phyloP scores from a whole-genome alignment of 2,329 filamentous ascomycete genomes.

The Claviceps humidiphila region DNA sequence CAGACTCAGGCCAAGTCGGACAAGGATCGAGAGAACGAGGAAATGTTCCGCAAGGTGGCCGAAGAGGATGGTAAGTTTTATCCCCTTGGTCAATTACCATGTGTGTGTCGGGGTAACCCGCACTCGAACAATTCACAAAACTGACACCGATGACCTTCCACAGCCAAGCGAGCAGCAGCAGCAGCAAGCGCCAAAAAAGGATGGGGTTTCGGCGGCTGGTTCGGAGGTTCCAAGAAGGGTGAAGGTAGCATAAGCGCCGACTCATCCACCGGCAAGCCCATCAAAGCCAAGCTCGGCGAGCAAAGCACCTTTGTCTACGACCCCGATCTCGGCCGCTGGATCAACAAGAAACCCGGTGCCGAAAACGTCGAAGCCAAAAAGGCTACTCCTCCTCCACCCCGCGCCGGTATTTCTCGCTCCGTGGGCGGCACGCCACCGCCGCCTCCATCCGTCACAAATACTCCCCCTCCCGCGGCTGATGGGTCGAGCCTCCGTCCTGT shows the following conservation, averaged over 20 bases:
- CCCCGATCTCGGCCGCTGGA: constrained; percentile 91
- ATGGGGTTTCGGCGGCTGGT: constrained; percentile 80
- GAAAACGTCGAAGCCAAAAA: constrained; percentile 45
- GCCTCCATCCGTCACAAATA: constrained; percentile 28
- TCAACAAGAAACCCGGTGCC: constrained; percentile 81
- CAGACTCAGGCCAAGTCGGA: constrained; percentile 50
- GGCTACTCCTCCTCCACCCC: constrained; percentile 70
- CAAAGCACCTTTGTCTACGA: constrained; percentile 90
- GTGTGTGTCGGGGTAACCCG: too few species aligned
- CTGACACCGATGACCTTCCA: not conserved
- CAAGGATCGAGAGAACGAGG: constrained; percentile 67
- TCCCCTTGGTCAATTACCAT: too few species aligned
- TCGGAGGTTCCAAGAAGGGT: constrained; percentile 55
- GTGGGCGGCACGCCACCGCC: constrained; percentile 40
- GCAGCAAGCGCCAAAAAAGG: constrained; percentile 43
- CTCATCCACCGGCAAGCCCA: constrained; percentile 47
- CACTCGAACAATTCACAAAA: not conserved
- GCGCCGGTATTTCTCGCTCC: constrained; percentile 40
- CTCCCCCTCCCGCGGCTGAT: constrained; percentile 19
- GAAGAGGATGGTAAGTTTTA: constrained; percentile 51
- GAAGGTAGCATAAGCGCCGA: constrained; percentile 22
- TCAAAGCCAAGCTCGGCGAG: constrained; percentile 87
- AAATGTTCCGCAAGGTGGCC: constrained; percentile 73
- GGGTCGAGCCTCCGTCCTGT: constrained; percentile 21
- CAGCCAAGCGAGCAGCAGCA: constrained; percentile 46